phyloP scores from a whole-genome alignment of 495 filamentous ascomycete genomes.

The Hyphodiscus hymeniophilus region DNA sequence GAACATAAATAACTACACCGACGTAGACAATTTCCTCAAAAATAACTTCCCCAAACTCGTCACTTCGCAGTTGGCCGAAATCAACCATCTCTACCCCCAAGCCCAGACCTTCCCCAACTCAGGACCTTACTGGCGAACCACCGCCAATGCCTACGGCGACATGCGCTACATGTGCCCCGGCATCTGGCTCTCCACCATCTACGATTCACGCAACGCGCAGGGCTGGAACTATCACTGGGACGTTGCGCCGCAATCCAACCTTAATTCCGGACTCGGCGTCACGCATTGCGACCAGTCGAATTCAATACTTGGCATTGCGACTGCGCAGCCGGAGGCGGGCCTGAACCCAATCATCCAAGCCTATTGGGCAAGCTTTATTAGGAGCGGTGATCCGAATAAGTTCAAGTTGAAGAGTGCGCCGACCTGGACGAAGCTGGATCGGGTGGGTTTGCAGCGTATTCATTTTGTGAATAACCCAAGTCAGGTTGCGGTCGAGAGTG shows the following conservation, averaged over 20 bases:
- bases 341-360: slow-evolving; percentile 46
- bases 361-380: slow-evolving; percentile 65
- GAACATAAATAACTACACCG: slow-evolving; percentile 32
- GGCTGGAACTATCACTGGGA: slow-evolving; percentile 53
- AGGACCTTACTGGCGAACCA: slow-evolving; percentile 50
- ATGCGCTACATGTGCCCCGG: slow-evolving; percentile 67
- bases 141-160: slow-evolving; percentile 58
- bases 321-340: slow-evolving; percentile 10
- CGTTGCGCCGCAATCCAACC: slow-evolving; percentile 44
- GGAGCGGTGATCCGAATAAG: slow-evolving; percentile 55
- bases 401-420: slow-evolving; percentile 34
- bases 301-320: slow-evolving; percentile 47
- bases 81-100: slow-evolving; percentile 52
- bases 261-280: slow-evolving; percentile 46
- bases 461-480: slow-evolving; percentile 47
- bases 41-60: slow-evolving; percentile 56
- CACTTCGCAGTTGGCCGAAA: slow-evolving; percentile 38
- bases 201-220: slow-evolving; percentile 28
- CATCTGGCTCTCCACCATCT: slow-evolving; percentile 43
- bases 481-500: slow-evolving; percentile 43
- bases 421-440: slow-evolving; percentile 30
- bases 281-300: slow-evolving; percentile 53
- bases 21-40: slow-evolving; percentile 49
- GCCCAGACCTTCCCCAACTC: slow-evolving; percentile 32
- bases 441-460: slow-evolving; percentile 34